These are phyloP conservation scores for Tetraselmis striata DNA, from an alignment of 139 green algal genomes.

Conservation along the genomic window DNA sequence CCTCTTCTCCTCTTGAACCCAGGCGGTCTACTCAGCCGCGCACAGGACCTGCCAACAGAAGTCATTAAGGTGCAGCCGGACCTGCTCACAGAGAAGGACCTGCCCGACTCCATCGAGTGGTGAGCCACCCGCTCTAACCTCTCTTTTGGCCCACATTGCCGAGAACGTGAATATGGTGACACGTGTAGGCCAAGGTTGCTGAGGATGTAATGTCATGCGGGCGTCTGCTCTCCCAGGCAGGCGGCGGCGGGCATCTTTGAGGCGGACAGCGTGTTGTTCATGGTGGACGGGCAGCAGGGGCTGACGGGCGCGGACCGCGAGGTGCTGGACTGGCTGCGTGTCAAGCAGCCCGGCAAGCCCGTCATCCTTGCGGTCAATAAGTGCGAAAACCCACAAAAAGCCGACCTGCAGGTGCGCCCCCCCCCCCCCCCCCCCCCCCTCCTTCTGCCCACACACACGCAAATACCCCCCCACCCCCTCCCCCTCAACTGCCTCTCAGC, in stretches of 20 bases:
- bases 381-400: constrained; percentile 79
- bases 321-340: constrained; percentile 83
- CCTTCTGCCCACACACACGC: too few relatives aligned
- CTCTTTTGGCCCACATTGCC: too few relatives aligned
- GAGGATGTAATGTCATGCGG: too few relatives aligned
- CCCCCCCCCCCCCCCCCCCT: too few relatives aligned
- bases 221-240: constrained; percentile 83
- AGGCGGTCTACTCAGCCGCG: background rate
- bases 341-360: constrained; percentile 64
- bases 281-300: constrained; percentile 85
- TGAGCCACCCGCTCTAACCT: too few relatives aligned
- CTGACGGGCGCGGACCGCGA: constrained; percentile 74
- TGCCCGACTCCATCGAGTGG: constrained; percentile 1
- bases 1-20: too few relatives aligned
- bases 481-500: too few relatives aligned
- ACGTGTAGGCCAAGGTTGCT: too few relatives aligned
- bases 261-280: constrained; percentile 74
- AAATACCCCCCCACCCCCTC: too few relatives aligned
- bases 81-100: background rate
- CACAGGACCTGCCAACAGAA: background rate
- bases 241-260: constrained; percentile 83
- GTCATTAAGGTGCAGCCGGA: background rate
- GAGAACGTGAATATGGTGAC: too few relatives aligned
- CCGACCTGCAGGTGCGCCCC: constrained; percentile 48
- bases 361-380: constrained; percentile 96